Evolutionary conservation across 305 asterid genomes (phyloP).

Genomic region (Fraxinus nigra): DNA sequence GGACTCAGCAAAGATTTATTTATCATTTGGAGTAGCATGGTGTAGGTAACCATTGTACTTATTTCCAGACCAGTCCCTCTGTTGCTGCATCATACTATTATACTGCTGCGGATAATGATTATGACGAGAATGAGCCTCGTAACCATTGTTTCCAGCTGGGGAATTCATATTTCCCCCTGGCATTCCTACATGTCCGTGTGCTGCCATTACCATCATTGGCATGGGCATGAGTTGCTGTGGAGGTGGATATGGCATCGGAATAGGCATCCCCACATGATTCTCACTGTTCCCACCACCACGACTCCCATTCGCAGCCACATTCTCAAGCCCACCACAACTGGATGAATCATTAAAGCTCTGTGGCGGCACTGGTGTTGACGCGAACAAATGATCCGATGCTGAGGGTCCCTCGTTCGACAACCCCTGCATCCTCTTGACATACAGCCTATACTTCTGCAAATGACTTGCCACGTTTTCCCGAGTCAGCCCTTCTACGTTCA

Average conservation of each 20-base stretch:
- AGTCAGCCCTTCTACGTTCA: slow-evolving; percentile 92
- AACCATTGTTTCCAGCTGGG: not conserved
- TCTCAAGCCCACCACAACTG: slow-evolving; percentile 37
- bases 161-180: slow-evolving; percentile 12
- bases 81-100: slow-evolving; percentile 50
- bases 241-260: slow-evolving; percentile 45
- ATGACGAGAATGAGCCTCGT: slow-evolving; percentile 26
- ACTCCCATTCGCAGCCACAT: slow-evolving; percentile 32
- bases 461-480: slow-evolving; percentile 94
- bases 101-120: slow-evolving; percentile 52
- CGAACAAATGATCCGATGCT: slow-evolving; percentile 68
- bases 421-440: slow-evolving; percentile 83
- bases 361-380: slow-evolving; percentile 63
- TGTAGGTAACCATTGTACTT: slow-evolving; percentile 44
- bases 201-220: slow-evolving; percentile 53
- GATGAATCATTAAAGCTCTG: slow-evolving; percentile 67
- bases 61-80: slow-evolving; percentile 62
- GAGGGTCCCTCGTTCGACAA: slow-evolving; percentile 67
- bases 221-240: slow-evolving; percentile 54
- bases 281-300: slow-evolving; percentile 35
- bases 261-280: slow-evolving; percentile 37
- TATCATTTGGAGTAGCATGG: slow-evolving; percentile 43
- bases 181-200: slow-evolving; percentile 28
- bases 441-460: slow-evolving; percentile 81
- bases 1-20: slow-evolving; percentile 28